phyloP scores from a whole-genome alignment of 345 rosid species.

The Corymbia maculata region DNA sequence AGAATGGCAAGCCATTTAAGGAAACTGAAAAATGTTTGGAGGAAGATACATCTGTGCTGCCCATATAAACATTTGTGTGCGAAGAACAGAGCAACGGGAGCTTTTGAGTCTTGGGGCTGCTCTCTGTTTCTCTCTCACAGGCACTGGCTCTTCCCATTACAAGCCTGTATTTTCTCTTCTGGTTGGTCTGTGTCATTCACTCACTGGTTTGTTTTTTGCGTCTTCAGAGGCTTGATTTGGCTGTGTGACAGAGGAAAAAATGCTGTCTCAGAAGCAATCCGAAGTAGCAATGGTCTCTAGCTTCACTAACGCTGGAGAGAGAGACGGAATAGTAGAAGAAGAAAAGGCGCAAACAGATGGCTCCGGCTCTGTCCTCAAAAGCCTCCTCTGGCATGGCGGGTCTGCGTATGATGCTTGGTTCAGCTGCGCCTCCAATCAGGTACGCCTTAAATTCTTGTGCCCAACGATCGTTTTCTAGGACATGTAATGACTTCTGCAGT shows the following conservation, averaged over 20 bases:
- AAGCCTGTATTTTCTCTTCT: background rate
- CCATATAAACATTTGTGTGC: background rate
- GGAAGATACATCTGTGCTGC: background rate
- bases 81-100: background rate
- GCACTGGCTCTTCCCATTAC: background rate
- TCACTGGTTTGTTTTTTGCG: background rate
- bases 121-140: background rate
- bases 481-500: background rate
- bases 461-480: background rate
- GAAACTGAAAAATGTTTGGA: background rate
- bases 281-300: conserved; percentile 46
- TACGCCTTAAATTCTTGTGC: background rate
- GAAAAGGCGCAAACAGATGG: conserved; percentile 5
- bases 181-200: background rate
- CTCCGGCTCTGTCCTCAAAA: conserved; percentile 30
- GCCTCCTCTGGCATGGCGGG: conserved; percentile 76
- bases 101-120: background rate
- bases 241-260: conserved; percentile 3
- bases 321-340: conserved; percentile 27
- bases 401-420: conserved; percentile 92
- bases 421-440: conserved; percentile 85
- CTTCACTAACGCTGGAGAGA: conserved; percentile 20
- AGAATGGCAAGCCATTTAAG: background rate
- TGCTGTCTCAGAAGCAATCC: conserved; percentile 32
- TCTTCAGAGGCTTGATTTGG: background rate